Base-by-base conservation (phyloP, 2,329 filamentous ascomycete genomes). In the Alternaria sp. region DNA sequence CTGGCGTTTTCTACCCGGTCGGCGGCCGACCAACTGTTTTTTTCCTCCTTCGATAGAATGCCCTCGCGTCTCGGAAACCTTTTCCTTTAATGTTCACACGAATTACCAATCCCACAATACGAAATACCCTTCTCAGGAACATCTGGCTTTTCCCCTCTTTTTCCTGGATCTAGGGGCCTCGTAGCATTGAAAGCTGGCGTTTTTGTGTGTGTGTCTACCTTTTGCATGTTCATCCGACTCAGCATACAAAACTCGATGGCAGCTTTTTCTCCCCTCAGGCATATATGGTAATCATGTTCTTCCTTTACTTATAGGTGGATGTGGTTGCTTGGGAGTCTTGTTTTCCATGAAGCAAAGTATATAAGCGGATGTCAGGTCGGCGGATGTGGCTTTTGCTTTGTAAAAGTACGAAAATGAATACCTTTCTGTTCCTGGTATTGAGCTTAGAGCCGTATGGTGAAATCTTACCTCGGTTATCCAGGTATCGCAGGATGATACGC, bases 161-260 rank as follows among this genome's bases (percentile, higher is more conserved):
- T 61, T 65, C 57, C 58, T 59, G 58, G 63, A 47, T 65, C 55
- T 63, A 66, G 60, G 65, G 63, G 55, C 51, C 50, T 66, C 30
- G 69, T 65, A 70, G 73, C 68, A 74, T 73, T 70, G 67, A 69
- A 59, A 68, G 70, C 67, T 67, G 75, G 75, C 71, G 71, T 77
- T 66, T 67, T 67, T 43, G 32, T 63, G 66, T 73, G 65, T 67
- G 62, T 55, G 66, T 73, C 65, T 69, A 63, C 36, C 36, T 60
- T 63, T 69, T 72, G 65, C 70, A 70, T 73, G 57, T 66, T 62
- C 56, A 54, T 65, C 53, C 54, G 69, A 56, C 61, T 61, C 60
- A 54, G 62, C 62, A 59, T 30, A 56, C 59, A 59, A 57, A 15
- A 52, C 54, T 56, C 36, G 53, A 51, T 43, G 32, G 28, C 61